Evolutionary conservation across 306 rosid genomes (phyloP), one percentile per base, ranked within the genome.

Genomic region (Fragaria ananassa): DNA sequence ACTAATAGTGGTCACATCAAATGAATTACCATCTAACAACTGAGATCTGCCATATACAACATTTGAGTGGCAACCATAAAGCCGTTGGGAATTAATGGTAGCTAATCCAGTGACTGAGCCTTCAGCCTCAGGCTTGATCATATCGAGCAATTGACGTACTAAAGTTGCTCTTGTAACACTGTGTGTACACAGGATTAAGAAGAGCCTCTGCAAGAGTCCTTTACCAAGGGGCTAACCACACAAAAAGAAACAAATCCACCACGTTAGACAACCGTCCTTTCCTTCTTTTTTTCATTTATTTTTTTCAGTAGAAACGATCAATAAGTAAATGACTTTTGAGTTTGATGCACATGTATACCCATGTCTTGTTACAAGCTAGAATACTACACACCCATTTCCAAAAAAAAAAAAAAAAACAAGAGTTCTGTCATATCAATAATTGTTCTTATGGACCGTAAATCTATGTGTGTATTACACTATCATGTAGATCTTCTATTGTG

Each of bases 151-250:
- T 76, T 88, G 90, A 61, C 80, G 81, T 77, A 91, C 85, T 80
- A 96, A 90, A 79, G 79, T 85, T 61, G 92, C 88, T 84, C 98
- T 88, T 70, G 97, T 93, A 70, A 86, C 83, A 74, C 98, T 93
- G 77, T 96, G 97, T 8, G 96, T 97, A 81, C 98, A 91, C 56
- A 96, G 87, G 88, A 92, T 96, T 77, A 93, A 83, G 75, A 96
- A 76, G 69, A 96, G 99, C 81, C 99, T 91, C 88, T 89, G 99
- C 85, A 96, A 83, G 75, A 92, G 98, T 76, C 99, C 99, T 87
- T 89, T 96, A 72, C 96, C 98, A 85, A 96, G 99, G 66, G 99
- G 99, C 99, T 96, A 84, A 74, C 79, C 85, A 75, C 50, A 80
- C 19, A 75, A 77, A 37, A 69, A 15, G 74, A 79, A 79, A 63